phyloP scores from a whole-genome alignment of 2,329 filamentous ascomycete species.

The Tolypocladium cylindrosporum region DNA sequence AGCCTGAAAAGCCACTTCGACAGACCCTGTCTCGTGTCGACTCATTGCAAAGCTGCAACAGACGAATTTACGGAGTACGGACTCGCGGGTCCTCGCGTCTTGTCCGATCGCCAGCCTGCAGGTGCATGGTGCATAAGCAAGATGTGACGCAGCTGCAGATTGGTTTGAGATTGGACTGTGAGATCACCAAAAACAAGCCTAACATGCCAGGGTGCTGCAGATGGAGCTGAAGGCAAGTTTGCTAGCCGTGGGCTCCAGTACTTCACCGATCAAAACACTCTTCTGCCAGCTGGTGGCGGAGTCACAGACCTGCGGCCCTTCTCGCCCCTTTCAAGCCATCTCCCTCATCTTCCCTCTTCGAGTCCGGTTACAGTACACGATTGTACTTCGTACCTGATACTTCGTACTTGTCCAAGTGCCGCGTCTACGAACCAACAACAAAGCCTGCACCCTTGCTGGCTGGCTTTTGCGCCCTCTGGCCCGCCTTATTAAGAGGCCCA shows the following conservation, averaged over 20 bases:
- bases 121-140: constrained; percentile 4
- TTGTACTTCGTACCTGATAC: too few relatives aligned
- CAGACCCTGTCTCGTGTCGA: too few relatives aligned
- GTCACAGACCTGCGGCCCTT: not conserved
- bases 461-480: constrained; percentile 8
- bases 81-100: not conserved
- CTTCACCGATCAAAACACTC: not conserved
- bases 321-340: not conserved
- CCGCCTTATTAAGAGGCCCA: not conserved
- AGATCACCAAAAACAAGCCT: not conserved
- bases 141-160: constrained; percentile 6
- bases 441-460: constrained; percentile 3
- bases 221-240: not conserved
- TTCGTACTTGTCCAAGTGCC: not conserved
- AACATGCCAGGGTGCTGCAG: not conserved
- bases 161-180: constrained; percentile 3
- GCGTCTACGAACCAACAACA: not conserved
- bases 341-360: not conserved
- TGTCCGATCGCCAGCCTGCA: constrained; percentile 4
- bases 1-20: not conserved
- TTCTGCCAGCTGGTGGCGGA: not conserved
- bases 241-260: not conserved
- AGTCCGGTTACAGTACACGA: not conserved
- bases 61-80: not conserved
- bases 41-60: not conserved